phyloP scores from a whole-genome alignment of 2,329 filamentous ascomycete genomes.

The Diaporthe sp. region DNA sequence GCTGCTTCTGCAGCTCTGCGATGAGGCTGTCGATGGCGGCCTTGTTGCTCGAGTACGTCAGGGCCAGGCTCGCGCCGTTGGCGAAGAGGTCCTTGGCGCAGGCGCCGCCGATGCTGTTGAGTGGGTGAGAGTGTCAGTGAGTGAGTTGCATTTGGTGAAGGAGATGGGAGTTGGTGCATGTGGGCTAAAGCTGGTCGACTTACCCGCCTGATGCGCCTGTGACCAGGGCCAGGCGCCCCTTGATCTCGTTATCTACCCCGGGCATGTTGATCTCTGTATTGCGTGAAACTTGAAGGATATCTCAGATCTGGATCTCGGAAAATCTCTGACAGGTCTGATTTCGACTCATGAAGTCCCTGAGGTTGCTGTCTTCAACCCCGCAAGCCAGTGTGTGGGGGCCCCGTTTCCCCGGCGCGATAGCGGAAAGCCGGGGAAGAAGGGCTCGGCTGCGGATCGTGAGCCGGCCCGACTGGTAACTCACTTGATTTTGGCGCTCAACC shows the following conservation, averaged over 20 bases:
- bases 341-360: background rate
- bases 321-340: conserved; percentile 6
- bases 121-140: conserved; percentile 8
- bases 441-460: conserved; percentile 21
- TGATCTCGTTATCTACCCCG: conserved; percentile 57
- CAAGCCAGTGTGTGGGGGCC: conserved; percentile 4
- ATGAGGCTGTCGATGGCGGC: conserved; percentile 59
- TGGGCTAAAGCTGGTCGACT: conserved; percentile 40
- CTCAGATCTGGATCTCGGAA: background rate
- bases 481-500: background rate
- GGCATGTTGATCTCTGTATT: conserved; percentile 32
- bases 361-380: conserved; percentile 3
- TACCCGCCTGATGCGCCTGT: conserved; percentile 74
- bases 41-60: conserved; percentile 69
- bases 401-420: conserved; percentile 28
- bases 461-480: background rate
- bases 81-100: conserved; percentile 67
- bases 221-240: conserved; percentile 67
- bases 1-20: conserved; percentile 52
- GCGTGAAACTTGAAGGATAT: too few relatives aligned
- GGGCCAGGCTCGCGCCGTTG: conserved; percentile 65
- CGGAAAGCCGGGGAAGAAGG: conserved; percentile 13
- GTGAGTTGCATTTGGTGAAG: background rate
- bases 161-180: background rate
- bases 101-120: conserved; percentile 68